These are phyloP conservation scores for Neurospora discreta DNA, from an alignment of 495 filamentous ascomycete species.

Conservation along the genomic window DNA sequence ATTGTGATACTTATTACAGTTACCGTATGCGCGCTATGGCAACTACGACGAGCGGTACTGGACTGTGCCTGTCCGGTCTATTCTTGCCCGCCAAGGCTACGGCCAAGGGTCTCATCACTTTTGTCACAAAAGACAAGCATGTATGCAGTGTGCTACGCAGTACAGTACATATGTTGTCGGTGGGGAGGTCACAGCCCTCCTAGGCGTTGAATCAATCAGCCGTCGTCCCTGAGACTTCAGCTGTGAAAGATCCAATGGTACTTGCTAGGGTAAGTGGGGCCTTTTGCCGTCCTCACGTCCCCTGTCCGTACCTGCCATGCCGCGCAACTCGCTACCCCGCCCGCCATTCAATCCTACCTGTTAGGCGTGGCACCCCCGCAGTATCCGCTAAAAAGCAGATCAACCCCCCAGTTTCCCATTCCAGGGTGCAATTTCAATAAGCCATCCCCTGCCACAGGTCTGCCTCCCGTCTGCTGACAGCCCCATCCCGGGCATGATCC, in stretches of 20 bases:
- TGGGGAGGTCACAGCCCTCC: background rate
- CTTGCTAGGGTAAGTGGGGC: background rate
- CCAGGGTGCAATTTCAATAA: background rate
- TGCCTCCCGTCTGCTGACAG: background rate
- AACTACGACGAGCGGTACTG: too few species aligned
- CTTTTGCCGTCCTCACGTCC: background rate
- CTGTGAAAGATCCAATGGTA: background rate
- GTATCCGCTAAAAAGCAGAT: background rate
- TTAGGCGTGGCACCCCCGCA: background rate
- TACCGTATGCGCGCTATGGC: too few species aligned
- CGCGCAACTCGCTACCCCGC: background rate
- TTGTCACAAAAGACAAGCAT: background rate
- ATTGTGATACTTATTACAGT: too few species aligned
- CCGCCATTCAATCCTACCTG: background rate
- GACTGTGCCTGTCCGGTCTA: too few species aligned
- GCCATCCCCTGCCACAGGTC: background rate
- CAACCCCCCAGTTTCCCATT: background rate
- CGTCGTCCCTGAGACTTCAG: background rate
- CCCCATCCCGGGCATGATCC: background rate
- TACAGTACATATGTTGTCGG: background rate
- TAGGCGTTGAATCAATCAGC: background rate
- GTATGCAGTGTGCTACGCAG: too few species aligned
- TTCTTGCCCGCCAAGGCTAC: too few species aligned
- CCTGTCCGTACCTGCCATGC: background rate
- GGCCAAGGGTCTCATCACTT: too few species aligned